Conservation (phyloP, 2,329 filamentous ascomycete genomes). For the Coniochaeta sp. region DNA sequence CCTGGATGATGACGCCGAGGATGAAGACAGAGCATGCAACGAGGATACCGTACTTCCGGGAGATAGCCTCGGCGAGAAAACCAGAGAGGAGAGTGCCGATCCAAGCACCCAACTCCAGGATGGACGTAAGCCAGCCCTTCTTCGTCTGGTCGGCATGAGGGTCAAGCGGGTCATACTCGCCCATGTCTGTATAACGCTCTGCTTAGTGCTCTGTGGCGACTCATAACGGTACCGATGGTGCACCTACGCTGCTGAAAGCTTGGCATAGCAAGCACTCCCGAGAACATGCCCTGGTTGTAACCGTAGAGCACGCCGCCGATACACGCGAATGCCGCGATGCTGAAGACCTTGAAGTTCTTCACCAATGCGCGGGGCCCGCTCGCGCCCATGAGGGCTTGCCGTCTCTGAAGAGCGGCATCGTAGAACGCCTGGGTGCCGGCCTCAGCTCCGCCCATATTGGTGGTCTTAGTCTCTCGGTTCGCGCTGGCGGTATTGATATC, state of each 20-base stretch:
- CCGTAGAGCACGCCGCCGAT: constrained; percentile 58
- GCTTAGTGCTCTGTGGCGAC: background rate
- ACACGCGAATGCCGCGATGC: constrained; percentile 54
- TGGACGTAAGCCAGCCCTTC: constrained; percentile 56
- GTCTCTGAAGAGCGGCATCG: constrained; percentile 43
- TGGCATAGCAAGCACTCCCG: constrained; percentile 56
- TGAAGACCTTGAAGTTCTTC: constrained; percentile 53
- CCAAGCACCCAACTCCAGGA: constrained; percentile 72
- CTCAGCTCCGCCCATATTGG: constrained; percentile 27
- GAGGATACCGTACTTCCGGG: constrained; percentile 62
- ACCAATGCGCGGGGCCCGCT: constrained; percentile 44
- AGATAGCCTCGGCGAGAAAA: constrained; percentile 62
- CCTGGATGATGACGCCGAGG: constrained; percentile 62
- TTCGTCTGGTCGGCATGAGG: constrained; percentile 38
- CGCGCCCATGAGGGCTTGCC: constrained; percentile 45
- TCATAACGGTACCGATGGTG: background rate
- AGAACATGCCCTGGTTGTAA: constrained; percentile 72
- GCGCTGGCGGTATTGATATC: background rate
- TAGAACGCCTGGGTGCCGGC: constrained; percentile 27
- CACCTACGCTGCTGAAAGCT: constrained; percentile 41
- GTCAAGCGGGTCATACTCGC: constrained; percentile 39
- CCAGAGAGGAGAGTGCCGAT: constrained; percentile 63
- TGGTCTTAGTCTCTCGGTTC: background rate
- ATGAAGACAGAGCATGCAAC: constrained; percentile 61
- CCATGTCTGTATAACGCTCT: constrained; percentile 37